These are phyloP conservation scores for Komagataella populi DNA, from an alignment of 805 yeast species.

Conservation along the genomic window DNA sequence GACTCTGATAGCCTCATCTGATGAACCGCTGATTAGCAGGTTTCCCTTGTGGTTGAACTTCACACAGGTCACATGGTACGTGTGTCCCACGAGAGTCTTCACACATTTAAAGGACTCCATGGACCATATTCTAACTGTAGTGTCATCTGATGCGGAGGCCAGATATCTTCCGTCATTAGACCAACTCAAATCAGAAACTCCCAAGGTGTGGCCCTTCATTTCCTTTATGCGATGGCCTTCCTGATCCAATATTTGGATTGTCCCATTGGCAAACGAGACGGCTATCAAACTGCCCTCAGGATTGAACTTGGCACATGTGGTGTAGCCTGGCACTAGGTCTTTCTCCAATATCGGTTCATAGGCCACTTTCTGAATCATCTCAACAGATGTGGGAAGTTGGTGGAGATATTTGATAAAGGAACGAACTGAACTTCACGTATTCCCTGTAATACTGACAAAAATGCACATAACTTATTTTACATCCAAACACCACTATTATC, in stretches of 20 bases:
- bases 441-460: no score
- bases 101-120: conserved; percentile 34
- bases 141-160: conserved; percentile 83
- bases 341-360: not conserved
- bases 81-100: conserved; percentile 56
- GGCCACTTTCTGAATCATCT: not conserved
- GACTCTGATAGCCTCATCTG: conserved; percentile 81
- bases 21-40: conserved; percentile 64
- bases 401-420: not conserved
- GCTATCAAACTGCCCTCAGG: not conserved
- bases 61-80: conserved; percentile 69
- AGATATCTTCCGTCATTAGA: conserved; percentile 59
- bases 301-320: not conserved
- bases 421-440: not conserved
- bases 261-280: conserved; percentile 4
- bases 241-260: conserved; percentile 45
- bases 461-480: no score
- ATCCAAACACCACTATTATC: not conserved
- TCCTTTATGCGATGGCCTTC: conserved; percentile 6
- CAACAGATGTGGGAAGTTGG: not conserved
- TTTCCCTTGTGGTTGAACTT: conserved; percentile 66
- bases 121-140: conserved; percentile 65
- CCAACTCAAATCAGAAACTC: conserved; percentile 68
- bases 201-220: conserved; percentile 47
- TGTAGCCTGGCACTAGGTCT: not conserved